phyloP scores from a whole-genome alignment of 768 basidiomycete genomes.

The Lactarius tabidus region DNA sequence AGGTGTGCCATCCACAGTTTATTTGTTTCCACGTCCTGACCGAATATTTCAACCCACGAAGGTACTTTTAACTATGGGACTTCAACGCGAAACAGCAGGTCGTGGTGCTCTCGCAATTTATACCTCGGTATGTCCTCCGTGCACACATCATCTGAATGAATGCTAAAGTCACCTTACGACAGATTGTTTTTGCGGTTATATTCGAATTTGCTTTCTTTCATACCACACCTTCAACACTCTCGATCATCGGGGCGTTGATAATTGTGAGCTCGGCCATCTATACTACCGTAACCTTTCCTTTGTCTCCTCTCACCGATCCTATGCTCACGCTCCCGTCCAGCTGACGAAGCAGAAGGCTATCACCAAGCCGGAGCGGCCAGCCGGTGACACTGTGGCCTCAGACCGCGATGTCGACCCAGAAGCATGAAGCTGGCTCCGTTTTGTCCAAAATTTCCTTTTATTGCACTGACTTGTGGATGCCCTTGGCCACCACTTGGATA shows the following conservation, averaged over 20 bases:
- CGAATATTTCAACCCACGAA: slow-evolving; percentile 25
- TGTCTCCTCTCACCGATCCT: background rate
- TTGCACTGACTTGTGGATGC: background rate
- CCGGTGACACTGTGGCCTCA: background rate
- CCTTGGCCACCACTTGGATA: no score
- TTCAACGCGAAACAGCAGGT: slow-evolving; percentile 62
- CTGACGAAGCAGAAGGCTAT: slow-evolving; percentile 10
- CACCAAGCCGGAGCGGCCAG: slow-evolving; percentile 3
- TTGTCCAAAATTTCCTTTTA: background rate
- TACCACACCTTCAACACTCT: slow-evolving; percentile 52
- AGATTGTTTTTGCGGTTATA: slow-evolving; percentile 52
- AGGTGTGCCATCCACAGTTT: slow-evolving; percentile 24
- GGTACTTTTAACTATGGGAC: slow-evolving; percentile 55
- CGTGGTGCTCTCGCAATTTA: slow-evolving; percentile 62
- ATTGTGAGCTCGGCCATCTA: slow-evolving; percentile 62
- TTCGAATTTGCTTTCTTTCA: slow-evolving; percentile 66
- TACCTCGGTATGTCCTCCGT: slow-evolving; percentile 32
- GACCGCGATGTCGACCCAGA: background rate
- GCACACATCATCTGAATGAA: background rate
- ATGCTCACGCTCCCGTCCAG: background rate
- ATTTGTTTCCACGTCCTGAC: background rate
- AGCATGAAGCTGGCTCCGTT: background rate
- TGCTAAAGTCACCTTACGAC: background rate
- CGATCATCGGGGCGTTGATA: slow-evolving; percentile 57
- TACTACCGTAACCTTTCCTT: slow-evolving; percentile 49